These are phyloP conservation scores for Dioszegia aurantiaca DNA, from an alignment of 768 basidiomycete species.

Conservation along the genomic window DNA sequence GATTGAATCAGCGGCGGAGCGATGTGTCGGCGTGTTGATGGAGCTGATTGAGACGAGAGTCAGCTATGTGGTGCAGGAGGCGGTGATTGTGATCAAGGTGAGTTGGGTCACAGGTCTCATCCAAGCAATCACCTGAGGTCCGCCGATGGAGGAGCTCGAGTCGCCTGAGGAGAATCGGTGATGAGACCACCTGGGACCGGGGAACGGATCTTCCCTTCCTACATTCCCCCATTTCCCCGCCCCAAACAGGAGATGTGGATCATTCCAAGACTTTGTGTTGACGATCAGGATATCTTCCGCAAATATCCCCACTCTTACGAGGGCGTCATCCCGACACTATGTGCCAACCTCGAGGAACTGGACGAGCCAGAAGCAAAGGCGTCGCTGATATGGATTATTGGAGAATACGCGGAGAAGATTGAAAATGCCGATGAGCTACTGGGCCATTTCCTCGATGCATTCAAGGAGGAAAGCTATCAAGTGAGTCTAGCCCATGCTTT, in stretches of 20 bases:
- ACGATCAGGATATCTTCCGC: slow-evolving; percentile 84
- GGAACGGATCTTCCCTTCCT: too few species aligned
- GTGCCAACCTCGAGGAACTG: slow-evolving; percentile 89
- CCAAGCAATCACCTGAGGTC: too few species aligned
- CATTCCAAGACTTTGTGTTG: too few species aligned
- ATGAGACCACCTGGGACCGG: too few species aligned
- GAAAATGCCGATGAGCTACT: slow-evolving; percentile 94
- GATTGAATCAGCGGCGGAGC: slow-evolving; percentile 86
- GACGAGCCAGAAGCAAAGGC: slow-evolving; percentile 99
- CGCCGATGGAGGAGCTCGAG: too few species aligned
- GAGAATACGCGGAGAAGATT: slow-evolving; percentile 95
- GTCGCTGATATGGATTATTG: slow-evolving; percentile 98
- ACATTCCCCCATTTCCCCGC: too few species aligned
- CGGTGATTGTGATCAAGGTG: slow-evolving; percentile 98
- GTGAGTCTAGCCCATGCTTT: slow-evolving; percentile 55
- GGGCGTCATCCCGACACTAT: slow-evolving; percentile 91
- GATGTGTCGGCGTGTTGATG: slow-evolving; percentile 88
- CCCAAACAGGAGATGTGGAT: too few species aligned
- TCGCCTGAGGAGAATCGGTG: too few species aligned
- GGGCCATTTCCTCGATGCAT: slow-evolving; percentile 82
- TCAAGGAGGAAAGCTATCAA: slow-evolving; percentile 88
- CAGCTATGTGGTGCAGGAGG: slow-evolving; percentile 97
- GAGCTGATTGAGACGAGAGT: slow-evolving; percentile 90
- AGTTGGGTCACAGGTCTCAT: too few species aligned
- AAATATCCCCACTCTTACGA: slow-evolving; percentile 96